A percentile compares a stretch with the other conserved stretches of the same genome.
Conservation (phyloP, 1,139 yeast species). For the Yamadazyma dendronema region DNA sequence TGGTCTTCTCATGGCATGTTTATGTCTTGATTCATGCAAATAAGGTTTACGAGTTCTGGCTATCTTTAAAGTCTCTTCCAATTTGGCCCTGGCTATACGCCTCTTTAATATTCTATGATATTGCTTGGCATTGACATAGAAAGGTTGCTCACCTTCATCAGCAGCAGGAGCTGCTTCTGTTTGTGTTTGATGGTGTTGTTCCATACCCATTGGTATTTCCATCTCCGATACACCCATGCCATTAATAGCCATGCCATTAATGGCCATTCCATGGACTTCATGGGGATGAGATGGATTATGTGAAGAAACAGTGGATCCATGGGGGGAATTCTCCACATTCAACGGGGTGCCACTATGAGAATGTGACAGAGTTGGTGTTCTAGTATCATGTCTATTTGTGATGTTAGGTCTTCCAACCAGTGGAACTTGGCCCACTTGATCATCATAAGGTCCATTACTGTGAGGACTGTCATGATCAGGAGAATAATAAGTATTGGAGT, state of each 20-base stretch:
- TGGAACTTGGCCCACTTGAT: background rate
- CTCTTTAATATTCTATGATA: slow-evolving; percentile 92
- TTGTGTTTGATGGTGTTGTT: slow-evolving; percentile 7
- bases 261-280: slow-evolving; percentile 4
- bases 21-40: slow-evolving; percentile 94
- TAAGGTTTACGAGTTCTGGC: slow-evolving; percentile 93
- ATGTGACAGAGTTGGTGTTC: background rate
- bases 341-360: background rate
- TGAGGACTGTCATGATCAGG: background rate
- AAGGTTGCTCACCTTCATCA: slow-evolving; percentile 69
- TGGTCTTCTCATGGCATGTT: slow-evolving; percentile 99
- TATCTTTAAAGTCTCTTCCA: slow-evolving; percentile 83
- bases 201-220: slow-evolving; percentile 1
- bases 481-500: background rate
- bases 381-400: background rate
- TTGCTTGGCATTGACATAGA: slow-evolving; percentile 96
- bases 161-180: slow-evolving; percentile 2
- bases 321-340: slow-evolving; percentile 9
- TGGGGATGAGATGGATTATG: slow-evolving; percentile 9
- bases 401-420: background rate
- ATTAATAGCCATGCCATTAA: slow-evolving; percentile 7
- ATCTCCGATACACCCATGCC: slow-evolving; percentile 1
- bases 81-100: slow-evolving; percentile 87
- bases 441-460: background rate
- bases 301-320: slow-evolving; percentile 13